These are phyloP conservation scores for Chlamydomonas sphaeroides DNA, from an alignment of 139 green algal species.

Conservation along the genomic window DNA sequence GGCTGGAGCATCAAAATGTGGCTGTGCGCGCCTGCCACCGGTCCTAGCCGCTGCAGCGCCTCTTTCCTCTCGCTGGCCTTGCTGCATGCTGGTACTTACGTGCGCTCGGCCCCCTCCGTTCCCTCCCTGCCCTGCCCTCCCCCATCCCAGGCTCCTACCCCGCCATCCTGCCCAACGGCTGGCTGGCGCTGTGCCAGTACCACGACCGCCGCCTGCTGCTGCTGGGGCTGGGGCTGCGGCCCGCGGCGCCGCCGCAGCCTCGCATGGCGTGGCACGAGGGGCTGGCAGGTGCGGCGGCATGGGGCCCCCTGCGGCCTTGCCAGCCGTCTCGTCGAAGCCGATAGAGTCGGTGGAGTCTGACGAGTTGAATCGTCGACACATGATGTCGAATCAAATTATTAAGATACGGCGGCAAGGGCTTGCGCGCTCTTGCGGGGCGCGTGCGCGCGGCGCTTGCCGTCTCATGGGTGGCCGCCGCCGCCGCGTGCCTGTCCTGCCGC, in stretches of 20 bases:
- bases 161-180: slow-evolving; percentile 14
- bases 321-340: slow-evolving; percentile 2
- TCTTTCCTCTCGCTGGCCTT: too few species aligned
- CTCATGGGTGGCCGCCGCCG: too few species aligned
- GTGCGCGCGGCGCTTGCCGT: too few species aligned
- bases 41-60: too few species aligned
- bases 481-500: too few species aligned
- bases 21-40: too few species aligned
- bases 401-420: too few species aligned
- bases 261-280: background rate
- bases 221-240: slow-evolving; percentile 1
- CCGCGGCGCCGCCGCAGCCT: background rate
- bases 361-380: background rate
- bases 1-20: too few species aligned
- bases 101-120: too few species aligned
- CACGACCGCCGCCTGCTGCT: slow-evolving; percentile 29
- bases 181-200: slow-evolving; percentile 31
- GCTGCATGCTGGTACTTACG: too few species aligned
- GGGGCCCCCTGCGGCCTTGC: background rate
- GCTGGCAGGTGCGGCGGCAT: background rate
- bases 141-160: slow-evolving; percentile 15
- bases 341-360: background rate
- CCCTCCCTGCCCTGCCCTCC: background rate
- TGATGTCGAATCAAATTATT: background rate
- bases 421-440: too few species aligned